Evolutionary conservation across 805 yeast genomes (phyloP).

Genomic region (Candida manassasensis): DNA sequence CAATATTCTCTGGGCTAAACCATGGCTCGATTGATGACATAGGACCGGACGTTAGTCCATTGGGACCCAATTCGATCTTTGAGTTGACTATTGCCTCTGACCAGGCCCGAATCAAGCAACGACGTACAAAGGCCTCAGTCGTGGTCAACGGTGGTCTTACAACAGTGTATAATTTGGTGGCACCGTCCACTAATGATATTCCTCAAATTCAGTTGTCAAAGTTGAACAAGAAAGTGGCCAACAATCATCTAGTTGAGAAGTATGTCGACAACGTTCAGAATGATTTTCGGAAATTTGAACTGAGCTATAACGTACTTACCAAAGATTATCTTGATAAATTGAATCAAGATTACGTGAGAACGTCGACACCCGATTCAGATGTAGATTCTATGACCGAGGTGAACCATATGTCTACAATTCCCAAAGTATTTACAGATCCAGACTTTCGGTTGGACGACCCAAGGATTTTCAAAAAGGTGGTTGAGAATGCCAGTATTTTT

Average conservation of each 20-base stretch:
- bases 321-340: slow-evolving; percentile 32
- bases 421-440: slow-evolving; percentile 60
- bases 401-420: slow-evolving; percentile 37
- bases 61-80: slow-evolving; percentile 73
- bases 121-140: slow-evolving; percentile 32
- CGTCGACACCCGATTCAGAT: background rate
- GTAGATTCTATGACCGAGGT: slow-evolving; percentile 3
- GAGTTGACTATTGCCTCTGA: slow-evolving; percentile 67
- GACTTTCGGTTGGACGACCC: slow-evolving; percentile 86
- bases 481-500: slow-evolving; percentile 47
- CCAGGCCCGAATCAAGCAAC: slow-evolving; percentile 24
- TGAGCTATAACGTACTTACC: slow-evolving; percentile 33
- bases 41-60: slow-evolving; percentile 40
- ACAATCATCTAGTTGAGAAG: slow-evolving; percentile 15
- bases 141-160: slow-evolving; percentile 41
- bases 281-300: slow-evolving; percentile 34
- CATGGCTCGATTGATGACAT: slow-evolving; percentile 9
- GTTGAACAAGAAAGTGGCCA: slow-evolving; percentile 21
- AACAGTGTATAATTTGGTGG: slow-evolving; percentile 40
- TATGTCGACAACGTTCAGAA: slow-evolving; percentile 16
- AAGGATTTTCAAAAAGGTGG: slow-evolving; percentile 69
- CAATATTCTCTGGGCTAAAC: slow-evolving; percentile 18
- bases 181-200: slow-evolving; percentile 79
- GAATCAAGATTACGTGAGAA: slow-evolving; percentile 12
- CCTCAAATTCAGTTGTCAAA: slow-evolving; percentile 65